Evolutionary conservation across 2,329 filamentous ascomycete species (phyloP).

Genomic region (Talaromyces atroroseus): DNA sequence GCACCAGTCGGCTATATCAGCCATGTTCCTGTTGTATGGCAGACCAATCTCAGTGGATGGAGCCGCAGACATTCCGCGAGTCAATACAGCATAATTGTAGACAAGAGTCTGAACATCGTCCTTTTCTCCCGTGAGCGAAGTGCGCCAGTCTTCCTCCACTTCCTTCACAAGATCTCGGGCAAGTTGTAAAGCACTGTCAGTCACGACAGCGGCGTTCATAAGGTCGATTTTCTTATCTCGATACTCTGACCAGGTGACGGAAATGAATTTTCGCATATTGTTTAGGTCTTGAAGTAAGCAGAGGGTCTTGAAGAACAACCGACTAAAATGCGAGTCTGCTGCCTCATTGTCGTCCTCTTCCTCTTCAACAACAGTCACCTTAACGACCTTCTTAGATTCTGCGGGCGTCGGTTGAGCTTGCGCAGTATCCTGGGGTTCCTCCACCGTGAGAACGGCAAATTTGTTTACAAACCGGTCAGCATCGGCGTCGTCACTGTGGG

Average conservation of each 20-base stretch:
- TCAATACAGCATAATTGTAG: not conserved
- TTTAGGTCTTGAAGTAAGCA: constrained; percentile 28
- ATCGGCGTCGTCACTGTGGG: constrained; percentile 13
- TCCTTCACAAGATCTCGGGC: constrained; percentile 19
- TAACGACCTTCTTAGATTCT: constrained; percentile 18
- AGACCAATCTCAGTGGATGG: constrained; percentile 22
- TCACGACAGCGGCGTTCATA: constrained; percentile 28
- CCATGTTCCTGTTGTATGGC: constrained; percentile 24
- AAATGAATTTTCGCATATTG: constrained; percentile 24
- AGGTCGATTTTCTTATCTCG: constrained; percentile 24
- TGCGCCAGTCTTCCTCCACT: constrained; percentile 16
- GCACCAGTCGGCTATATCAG: constrained; percentile 23
- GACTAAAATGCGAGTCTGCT: constrained; percentile 15
- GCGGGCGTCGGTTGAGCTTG: constrained; percentile 12
- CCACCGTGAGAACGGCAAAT: constrained; percentile 25
- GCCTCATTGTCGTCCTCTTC: constrained; percentile 12
- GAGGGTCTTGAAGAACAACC: constrained; percentile 21
- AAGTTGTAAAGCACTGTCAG: constrained; percentile 26
- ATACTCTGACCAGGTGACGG: constrained; percentile 28
- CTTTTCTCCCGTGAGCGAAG: not conserved
- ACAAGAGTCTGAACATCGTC: too few species aligned
- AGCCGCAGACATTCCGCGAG: constrained; percentile 12
- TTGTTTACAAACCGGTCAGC: constrained; percentile 19
- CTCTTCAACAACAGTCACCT: constrained; percentile 18
- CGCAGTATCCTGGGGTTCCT: constrained; percentile 16